Evolutionary conservation across 306 rosid genomes (phyloP).

Genomic region (Vigna radiata): DNA sequence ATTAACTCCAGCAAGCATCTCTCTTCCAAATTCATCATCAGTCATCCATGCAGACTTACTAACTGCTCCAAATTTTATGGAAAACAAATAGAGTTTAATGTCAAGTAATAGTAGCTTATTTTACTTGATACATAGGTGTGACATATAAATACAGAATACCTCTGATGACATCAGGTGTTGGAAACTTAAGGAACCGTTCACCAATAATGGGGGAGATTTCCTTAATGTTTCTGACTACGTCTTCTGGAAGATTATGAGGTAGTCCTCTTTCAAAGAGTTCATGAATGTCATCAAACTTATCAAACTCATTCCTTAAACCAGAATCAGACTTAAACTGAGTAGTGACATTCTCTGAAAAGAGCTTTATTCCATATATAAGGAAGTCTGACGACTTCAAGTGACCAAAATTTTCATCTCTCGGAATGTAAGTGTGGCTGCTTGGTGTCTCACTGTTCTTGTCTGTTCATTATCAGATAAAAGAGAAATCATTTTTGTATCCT

Average conservation of each 20-base stretch:
- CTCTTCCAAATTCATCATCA: slow-evolving; percentile 75
- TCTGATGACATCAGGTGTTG: slow-evolving; percentile 63
- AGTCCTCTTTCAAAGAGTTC: slow-evolving; percentile 63
- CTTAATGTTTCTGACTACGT: slow-evolving; percentile 44
- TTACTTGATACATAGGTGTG: background rate
- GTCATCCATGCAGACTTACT: slow-evolving; percentile 65
- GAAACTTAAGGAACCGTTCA: slow-evolving; percentile 52
- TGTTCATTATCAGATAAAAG: background rate
- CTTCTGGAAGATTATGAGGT: slow-evolving; percentile 40
- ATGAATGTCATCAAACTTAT: slow-evolving; percentile 55
- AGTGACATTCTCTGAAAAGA: slow-evolving; percentile 47
- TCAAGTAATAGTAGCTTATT: too few species aligned
- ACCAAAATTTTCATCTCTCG: slow-evolving; percentile 71
- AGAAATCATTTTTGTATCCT: background rate
- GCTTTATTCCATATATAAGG: slow-evolving; percentile 61
- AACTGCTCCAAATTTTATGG: slow-evolving; percentile 44
- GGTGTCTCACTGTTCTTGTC: slow-evolving; percentile 51
- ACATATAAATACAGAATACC: slow-evolving; percentile 27
- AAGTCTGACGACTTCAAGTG: slow-evolving; percentile 72
- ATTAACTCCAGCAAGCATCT: slow-evolving; percentile 70
- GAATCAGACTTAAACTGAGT: slow-evolving; percentile 44
- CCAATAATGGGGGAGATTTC: slow-evolving; percentile 68
- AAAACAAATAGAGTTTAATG: background rate
- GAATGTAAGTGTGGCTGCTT: slow-evolving; percentile 50
- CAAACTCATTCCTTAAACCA: slow-evolving; percentile 49